These are phyloP conservation scores for Ilyonectria sp. DNA, from an alignment of 2,329 filamentous ascomycete genomes.

Conservation along the genomic window DNA sequence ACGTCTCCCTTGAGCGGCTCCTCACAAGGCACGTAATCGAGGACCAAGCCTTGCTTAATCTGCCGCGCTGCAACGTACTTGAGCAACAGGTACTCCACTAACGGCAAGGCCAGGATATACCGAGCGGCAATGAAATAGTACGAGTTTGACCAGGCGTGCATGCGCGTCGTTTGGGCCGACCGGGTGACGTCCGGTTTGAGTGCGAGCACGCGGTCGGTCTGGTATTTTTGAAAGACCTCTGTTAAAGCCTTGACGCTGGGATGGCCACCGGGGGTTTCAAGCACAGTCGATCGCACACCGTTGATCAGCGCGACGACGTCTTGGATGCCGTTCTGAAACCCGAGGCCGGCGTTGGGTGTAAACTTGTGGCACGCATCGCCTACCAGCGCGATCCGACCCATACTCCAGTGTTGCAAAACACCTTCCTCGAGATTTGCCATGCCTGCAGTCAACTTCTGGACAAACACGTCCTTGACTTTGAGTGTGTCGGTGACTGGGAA, in stretches of 20 bases:
- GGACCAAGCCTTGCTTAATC: not conserved
- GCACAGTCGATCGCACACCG: not conserved
- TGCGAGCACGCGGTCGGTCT: not conserved
- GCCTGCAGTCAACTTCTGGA: conserved; percentile 19
- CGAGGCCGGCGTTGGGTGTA: conserved; percentile 52
- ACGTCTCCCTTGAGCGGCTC: conserved; percentile 6
- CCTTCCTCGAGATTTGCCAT: conserved; percentile 53
- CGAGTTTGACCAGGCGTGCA: conserved; percentile 14
- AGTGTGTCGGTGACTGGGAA: conserved; percentile 22
- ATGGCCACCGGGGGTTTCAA: not conserved
- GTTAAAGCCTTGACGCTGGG: not conserved
- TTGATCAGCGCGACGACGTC: conserved; percentile 21
- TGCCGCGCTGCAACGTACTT: conserved; percentile 3
- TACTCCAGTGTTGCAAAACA: conserved; percentile 48
- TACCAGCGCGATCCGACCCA: conserved; percentile 48
- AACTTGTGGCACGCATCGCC: conserved; percentile 56
- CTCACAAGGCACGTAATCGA: conserved; percentile 8
- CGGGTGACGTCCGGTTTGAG: conserved; percentile 1
- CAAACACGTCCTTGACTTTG: conserved; percentile 24
- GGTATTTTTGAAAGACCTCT: conserved; percentile 8
- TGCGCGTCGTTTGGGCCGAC: conserved; percentile 8
- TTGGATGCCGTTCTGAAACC: conserved; percentile 45
- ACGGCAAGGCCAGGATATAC: not conserved
- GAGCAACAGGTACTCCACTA: not conserved
- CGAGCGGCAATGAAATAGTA: not conserved